Conservation (phyloP, 768 basidiomycete species). For the Tylopilus plumbeoviolaceoides region DNA sequence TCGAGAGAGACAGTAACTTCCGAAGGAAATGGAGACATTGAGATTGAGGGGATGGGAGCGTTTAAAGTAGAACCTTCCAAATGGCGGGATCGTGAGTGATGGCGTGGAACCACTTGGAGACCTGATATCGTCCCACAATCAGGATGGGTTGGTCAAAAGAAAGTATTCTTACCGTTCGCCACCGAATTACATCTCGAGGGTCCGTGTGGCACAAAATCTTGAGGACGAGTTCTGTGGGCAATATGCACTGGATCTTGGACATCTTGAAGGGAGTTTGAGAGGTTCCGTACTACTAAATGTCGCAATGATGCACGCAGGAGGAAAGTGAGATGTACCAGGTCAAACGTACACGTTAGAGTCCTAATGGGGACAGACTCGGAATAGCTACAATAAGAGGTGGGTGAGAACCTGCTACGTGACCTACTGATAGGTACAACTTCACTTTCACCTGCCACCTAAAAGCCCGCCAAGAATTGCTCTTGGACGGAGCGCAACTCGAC, state of each 20-base stretch:
- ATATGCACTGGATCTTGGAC: neutral
- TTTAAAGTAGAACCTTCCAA: neutral
- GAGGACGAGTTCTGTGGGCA: neutral
- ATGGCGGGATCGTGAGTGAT: neutral
- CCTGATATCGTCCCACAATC: neutral
- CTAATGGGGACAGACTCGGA: too few relatives aligned
- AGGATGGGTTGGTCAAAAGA: neutral
- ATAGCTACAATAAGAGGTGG: too few relatives aligned
- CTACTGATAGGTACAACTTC: too few relatives aligned
- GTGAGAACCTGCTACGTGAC: too few relatives aligned
- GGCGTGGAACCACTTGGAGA: neutral
- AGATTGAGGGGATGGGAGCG: neutral
- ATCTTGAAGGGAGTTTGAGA: too few relatives aligned
- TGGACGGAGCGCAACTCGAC: too few relatives aligned
- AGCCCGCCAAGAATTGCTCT: too few relatives aligned
- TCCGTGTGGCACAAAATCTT: neutral
- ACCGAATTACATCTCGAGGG: slow-evolving; percentile 1
- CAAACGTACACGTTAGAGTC: too few relatives aligned
- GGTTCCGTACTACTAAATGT: too few relatives aligned
- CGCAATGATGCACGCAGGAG: too few relatives aligned
- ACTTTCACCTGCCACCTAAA: too few relatives aligned
- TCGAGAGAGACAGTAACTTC: neutral
- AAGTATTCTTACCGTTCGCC: neutral
- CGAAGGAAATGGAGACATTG: neutral
- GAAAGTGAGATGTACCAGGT: too few relatives aligned